Conservation (phyloP, 306 rosid genomes). For the Vicia faba region DNA sequence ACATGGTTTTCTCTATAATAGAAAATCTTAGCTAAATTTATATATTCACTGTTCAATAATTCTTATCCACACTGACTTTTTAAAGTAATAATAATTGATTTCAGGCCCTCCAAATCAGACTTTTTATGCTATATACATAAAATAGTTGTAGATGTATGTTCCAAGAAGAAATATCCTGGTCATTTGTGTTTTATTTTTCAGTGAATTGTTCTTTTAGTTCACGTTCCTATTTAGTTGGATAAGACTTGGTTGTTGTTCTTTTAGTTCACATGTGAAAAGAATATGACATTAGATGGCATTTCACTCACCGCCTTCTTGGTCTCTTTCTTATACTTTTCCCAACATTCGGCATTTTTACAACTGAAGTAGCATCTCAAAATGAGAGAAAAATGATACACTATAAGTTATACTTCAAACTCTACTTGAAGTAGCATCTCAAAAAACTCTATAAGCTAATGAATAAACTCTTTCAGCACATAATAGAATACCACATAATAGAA, state of each 20-base stretch:
- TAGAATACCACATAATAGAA: too few species aligned
- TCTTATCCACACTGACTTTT: slow-evolving; percentile 1
- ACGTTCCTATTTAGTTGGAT: not conserved
- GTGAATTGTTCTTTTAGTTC: slow-evolving; percentile 27
- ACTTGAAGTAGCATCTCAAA: not conserved
- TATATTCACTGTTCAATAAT: slow-evolving; percentile 5
- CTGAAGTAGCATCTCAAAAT: too few species aligned
- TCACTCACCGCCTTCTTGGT: too few species aligned
- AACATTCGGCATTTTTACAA: too few species aligned
- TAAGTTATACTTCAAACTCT: not conserved
- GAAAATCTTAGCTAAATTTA: not conserved
- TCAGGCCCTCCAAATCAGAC: not conserved
- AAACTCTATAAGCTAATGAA: not conserved
- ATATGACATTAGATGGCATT: not conserved
- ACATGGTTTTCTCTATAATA: slow-evolving; percentile 5
- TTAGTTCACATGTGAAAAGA: slow-evolving; percentile 2
- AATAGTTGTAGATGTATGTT: slow-evolving; percentile 18
- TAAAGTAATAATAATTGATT: not conserved
- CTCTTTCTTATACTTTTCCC: too few species aligned
- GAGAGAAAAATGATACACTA: too few species aligned
- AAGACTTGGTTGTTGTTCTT: too few species aligned
- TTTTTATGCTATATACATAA: slow-evolving; percentile 21
- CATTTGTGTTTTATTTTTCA: slow-evolving; percentile 2
- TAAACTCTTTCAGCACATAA: not conserved
- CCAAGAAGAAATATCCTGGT: slow-evolving; percentile 29